Evolutionary conservation across 495 filamentous ascomycete species (phyloP).

Genomic region (Talaromyces nanjingensis): DNA sequence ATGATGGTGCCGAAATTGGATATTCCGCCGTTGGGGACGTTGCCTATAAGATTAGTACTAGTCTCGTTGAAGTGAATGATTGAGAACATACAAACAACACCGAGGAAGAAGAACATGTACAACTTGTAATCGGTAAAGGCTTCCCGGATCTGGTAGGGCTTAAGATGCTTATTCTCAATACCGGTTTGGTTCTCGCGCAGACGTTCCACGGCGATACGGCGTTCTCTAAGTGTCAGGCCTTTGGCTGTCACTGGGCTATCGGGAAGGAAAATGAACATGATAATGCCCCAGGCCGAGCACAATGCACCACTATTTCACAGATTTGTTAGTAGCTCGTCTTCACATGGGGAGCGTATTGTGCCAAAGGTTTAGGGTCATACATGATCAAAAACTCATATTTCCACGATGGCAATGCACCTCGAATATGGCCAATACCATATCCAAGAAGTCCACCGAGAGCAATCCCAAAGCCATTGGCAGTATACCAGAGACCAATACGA

Average conservation of each 20-base stretch:
- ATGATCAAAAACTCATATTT: conserved; percentile 51
- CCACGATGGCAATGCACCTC: conserved; percentile 46
- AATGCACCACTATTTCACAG: conserved; percentile 33
- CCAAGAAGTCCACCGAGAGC: conserved; percentile 52
- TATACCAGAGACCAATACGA: conserved; percentile 54
- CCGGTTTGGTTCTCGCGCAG: conserved; percentile 57
- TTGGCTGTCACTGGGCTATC: conserved; percentile 57
- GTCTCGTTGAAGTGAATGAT: neutral
- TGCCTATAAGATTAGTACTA: conserved; percentile 15
- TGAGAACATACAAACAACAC: conserved; percentile 27
- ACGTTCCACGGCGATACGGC: conserved; percentile 51
- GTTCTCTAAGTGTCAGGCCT: conserved; percentile 49
- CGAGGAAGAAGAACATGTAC: conserved; percentile 56
- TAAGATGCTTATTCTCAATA: conserved; percentile 58
- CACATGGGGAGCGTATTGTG: neutral
- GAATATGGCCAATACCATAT: conserved; percentile 51
- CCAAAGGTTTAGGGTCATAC: neutral
- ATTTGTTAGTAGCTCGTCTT: neutral
- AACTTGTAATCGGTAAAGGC: conserved; percentile 53
- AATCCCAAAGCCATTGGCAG: conserved; percentile 52
- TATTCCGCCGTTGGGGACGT: conserved; percentile 41
- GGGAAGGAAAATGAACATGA: conserved; percentile 53
- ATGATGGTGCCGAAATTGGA: conserved; percentile 56
- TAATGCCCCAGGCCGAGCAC: conserved; percentile 49
- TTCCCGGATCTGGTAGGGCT: conserved; percentile 50